These are phyloP conservation scores for Fragaria ananassa DNA, from an alignment of 306 rosid species.

Conservation along the genomic window DNA sequence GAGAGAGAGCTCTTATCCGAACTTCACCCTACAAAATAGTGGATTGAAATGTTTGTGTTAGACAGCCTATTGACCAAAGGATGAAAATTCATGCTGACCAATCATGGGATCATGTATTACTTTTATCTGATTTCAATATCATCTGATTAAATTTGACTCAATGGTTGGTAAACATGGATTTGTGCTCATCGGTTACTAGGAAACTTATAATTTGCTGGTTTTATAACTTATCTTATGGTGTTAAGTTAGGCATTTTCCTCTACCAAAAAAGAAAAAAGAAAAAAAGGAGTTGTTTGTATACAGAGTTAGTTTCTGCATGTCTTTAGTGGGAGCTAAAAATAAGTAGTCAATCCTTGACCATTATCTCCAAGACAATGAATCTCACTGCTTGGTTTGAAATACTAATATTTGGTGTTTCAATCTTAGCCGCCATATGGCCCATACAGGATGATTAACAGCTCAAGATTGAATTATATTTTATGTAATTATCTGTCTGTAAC, in stretches of 20 bases:
- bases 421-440: neutral
- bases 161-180: neutral
- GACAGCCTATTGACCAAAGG: neutral
- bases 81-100: neutral
- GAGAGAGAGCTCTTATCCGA: neutral
- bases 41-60: neutral
- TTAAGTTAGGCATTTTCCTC: neutral
- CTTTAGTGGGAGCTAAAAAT: neutral
- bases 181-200: neutral
- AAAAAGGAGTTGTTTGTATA: neutral
- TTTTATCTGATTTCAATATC: neutral
- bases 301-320: neutral
- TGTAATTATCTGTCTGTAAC: neutral
- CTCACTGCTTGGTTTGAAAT: neutral
- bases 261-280: neutral
- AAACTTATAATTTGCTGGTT: neutral
- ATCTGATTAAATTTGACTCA: neutral
- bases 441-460: neutral
- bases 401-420: neutral
- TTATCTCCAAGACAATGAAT: neutral
- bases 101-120: neutral
- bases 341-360: neutral
- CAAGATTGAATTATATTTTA: neutral
- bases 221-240: neutral
- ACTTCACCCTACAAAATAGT: neutral